Evolutionary conservation across 2,329 filamentous ascomycete species (phyloP), one percentile per base, ranked within the genome.

Genomic region (Whalleya microplaca): DNA sequence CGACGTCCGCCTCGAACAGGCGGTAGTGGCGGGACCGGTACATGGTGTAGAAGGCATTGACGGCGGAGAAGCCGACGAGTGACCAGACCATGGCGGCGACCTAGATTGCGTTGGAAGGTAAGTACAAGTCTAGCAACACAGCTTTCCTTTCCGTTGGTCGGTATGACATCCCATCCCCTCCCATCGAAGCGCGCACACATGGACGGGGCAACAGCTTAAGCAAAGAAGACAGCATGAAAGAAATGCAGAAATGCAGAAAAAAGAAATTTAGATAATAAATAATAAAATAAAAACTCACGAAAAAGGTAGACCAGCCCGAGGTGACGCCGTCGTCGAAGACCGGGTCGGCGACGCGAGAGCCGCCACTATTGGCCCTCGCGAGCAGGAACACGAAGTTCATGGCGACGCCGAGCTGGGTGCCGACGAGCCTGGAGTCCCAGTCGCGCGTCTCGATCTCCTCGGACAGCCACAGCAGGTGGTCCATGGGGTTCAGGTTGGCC

Each of bases 401-500:
- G 0, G 72, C 82, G 23, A 96, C 66, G 4, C 92, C 94, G 18
- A 96, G 78, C 49, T 91, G 87, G 4, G 86, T 84, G 21, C 91
- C 90, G 72, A 91, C 89, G 37, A 86, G 77, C 64, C 90, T 88
- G 19, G 94, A 91, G 65, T 97, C 91, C 87, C 92, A 96, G 66
- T 96, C 91, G 69, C 89, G 88, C 23, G 92, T 92, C 71, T 97
- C 93, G 58, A 99, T 83, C 75, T 96, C 91, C 72, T 98, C 94
- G 0, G 91, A 96, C 1, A 96, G 75, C 90, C 92, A 96, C 18
- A 99, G 85, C 51, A 95, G 77, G 69, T 94, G 90, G 75, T 99
- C 95, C 77, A 90, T 88, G 2, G 91, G 92, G 70, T 98, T 94
- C 56, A 97, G 78, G 73, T 86, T 86, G 54, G 90, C 82, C 71